Evolutionary conservation across 352 stramenopile genomes (phyloP).

Genomic region (Globisporangium radiosum): DNA sequence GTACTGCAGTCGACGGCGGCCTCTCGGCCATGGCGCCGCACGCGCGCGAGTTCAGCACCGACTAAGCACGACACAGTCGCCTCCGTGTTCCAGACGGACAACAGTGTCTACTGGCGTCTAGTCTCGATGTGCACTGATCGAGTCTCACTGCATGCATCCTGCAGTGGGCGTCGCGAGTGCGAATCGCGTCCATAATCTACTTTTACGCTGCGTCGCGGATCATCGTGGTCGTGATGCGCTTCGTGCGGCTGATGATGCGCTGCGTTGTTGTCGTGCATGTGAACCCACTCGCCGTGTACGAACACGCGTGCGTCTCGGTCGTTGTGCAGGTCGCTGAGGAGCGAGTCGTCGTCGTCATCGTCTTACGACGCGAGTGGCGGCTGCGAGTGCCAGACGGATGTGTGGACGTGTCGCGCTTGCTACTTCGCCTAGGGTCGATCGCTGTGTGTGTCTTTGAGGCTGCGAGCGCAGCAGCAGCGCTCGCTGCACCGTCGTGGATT

Average conservation of each 20-base stretch:
- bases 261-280: slow-evolving; percentile 3
- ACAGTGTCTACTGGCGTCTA: background rate
- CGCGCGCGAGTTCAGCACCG: slow-evolving; percentile 12
- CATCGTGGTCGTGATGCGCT: background rate
- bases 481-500: background rate
- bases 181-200: background rate
- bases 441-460: background rate
- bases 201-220: background rate
- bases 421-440: too few species aligned
- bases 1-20: slow-evolving; percentile 56
- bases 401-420: background rate
- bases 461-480: background rate
- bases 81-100: background rate
- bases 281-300: slow-evolving; percentile 3
- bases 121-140: background rate
- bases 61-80: background rate
- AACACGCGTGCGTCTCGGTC: slow-evolving; percentile 1
- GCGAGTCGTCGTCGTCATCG: too few species aligned
- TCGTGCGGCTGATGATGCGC: background rate
- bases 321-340: background rate
- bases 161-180: too few species aligned
- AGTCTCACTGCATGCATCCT: background rate
- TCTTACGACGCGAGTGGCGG: background rate
- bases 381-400: background rate
- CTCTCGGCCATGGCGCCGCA: slow-evolving; percentile 52